A percentile compares a stretch with the other conserved stretches of the same genome.
phyloP scores from a whole-genome alignment of 1,139 yeast species.

The Zygosaccharomyces pseudobailii region DNA sequence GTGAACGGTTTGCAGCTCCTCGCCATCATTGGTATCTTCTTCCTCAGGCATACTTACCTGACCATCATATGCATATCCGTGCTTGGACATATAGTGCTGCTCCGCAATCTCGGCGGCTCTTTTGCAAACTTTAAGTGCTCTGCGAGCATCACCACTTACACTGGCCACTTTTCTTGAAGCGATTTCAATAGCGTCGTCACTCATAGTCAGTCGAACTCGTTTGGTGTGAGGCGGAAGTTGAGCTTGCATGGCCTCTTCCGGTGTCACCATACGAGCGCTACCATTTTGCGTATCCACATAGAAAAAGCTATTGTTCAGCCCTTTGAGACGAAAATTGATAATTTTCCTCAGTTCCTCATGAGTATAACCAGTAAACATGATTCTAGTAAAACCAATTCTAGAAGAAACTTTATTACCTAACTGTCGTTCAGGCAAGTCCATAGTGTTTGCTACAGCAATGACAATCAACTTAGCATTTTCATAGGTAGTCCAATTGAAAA shows the following conservation, averaged over 20 bases:
- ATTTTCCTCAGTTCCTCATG: conserved; percentile 73
- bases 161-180: conserved; percentile 93
- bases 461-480: conserved; percentile 75
- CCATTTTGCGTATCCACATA: conserved; percentile 34
- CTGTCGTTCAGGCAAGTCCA: conserved; percentile 92
- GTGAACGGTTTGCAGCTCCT: conserved; percentile 51
- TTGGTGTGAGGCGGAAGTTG: conserved; percentile 22
- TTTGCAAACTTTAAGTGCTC: conserved; percentile 84
- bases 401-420: conserved; percentile 87
- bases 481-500: conserved; percentile 95
- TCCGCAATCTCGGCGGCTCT: conserved; percentile 91
- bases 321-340: conserved; percentile 63
- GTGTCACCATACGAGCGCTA: conserved; percentile 27
- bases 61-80: conserved; percentile 32
- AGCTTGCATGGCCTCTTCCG: conserved; percentile 11
- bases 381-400: conserved; percentile 80
- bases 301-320: conserved; percentile 40
- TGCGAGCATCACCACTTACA: conserved; percentile 95
- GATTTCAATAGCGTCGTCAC: conserved; percentile 78
- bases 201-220: conserved; percentile 43
- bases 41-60: conserved; percentile 9
- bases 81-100: conserved; percentile 41
- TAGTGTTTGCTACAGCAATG: conserved; percentile 91
- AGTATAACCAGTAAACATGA: conserved; percentile 85
- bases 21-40: conserved; percentile 28